Percentiles rank a stretch among this genome's conserved stretches.
These are phyloP conservation scores for Bacterosira constricta DNA, from an alignment of 108 stramenopile species.

Conservation along the genomic window DNA sequence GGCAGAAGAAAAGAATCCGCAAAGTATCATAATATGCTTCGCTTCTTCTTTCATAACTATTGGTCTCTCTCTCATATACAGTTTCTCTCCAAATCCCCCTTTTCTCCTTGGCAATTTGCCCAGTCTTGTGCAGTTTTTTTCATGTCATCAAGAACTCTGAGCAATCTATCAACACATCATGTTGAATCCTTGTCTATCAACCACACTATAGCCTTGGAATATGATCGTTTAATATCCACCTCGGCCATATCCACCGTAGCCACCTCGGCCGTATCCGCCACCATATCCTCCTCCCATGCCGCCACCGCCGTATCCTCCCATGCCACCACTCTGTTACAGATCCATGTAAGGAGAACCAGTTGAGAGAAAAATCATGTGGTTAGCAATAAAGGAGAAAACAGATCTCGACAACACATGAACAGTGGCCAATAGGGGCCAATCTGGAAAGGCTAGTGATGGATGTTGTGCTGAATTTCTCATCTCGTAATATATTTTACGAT, in stretches of 20 bases:
- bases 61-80: background rate
- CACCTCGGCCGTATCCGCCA: conserved; percentile 29
- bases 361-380: conserved; percentile 1
- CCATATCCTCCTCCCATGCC: conserved; percentile 39
- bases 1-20: no score
- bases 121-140: background rate
- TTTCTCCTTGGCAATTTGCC: background rate
- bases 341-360: background rate
- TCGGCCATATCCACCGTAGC: conserved; percentile 16
- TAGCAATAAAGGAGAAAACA: background rate
- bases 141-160: conserved; percentile 7
- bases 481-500: conserved; percentile 2
- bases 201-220: background rate
- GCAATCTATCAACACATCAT: no score
- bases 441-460: background rate
- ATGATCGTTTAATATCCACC: background rate
- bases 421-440: no score
- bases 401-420: background rate
- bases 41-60: conserved; percentile 15
- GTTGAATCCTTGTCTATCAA: no score
- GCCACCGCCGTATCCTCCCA: conserved; percentile 20
- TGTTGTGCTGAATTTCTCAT: background rate
- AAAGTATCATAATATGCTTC: no score
- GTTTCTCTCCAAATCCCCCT: background rate
- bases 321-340: conserved; percentile 13